Evolutionary conservation across 768 basidiomycete species (phyloP).

Genomic region (Amanita thiersii): DNA sequence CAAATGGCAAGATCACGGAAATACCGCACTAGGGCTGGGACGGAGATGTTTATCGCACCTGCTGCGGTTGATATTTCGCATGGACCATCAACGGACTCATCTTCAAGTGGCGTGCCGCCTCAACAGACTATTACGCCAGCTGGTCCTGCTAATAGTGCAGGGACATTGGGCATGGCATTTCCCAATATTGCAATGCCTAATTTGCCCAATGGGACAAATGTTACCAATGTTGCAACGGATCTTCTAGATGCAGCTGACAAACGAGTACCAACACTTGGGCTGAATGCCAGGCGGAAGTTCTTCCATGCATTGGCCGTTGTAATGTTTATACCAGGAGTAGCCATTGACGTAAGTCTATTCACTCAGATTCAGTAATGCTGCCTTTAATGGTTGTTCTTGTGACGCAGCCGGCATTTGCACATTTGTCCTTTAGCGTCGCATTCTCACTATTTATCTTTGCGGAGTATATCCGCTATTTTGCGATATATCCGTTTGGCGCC

Average conservation of each 20-base stretch:
- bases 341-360: constrained; percentile 66
- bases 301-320: constrained; percentile 94
- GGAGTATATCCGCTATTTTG: constrained; percentile 98
- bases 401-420: constrained; percentile 87
- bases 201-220: constrained; percentile 33
- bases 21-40: constrained; percentile 42
- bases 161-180: constrained; percentile 31
- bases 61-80: constrained; percentile 14
- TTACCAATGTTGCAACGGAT: constrained; percentile 52
- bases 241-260: constrained; percentile 84
- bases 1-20: constrained; percentile 75
- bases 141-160: constrained; percentile 9
- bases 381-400: constrained; percentile 11
- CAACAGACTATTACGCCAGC: constrained; percentile 1
- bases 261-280: constrained; percentile 77
- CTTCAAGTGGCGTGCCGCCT: constrained; percentile 5
- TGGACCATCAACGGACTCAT: background rate
- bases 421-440: constrained; percentile 89
- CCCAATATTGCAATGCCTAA: constrained; percentile 44
- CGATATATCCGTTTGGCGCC: constrained; percentile 93
- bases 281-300: constrained; percentile 93
- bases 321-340: constrained; percentile 95
- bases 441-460: constrained; percentile 94
- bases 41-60: constrained; percentile 25
- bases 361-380: constrained; percentile 7